Evolutionary conservation across 2,329 filamentous ascomycete species (phyloP).

Genomic region (Claviceps purpurea): DNA sequence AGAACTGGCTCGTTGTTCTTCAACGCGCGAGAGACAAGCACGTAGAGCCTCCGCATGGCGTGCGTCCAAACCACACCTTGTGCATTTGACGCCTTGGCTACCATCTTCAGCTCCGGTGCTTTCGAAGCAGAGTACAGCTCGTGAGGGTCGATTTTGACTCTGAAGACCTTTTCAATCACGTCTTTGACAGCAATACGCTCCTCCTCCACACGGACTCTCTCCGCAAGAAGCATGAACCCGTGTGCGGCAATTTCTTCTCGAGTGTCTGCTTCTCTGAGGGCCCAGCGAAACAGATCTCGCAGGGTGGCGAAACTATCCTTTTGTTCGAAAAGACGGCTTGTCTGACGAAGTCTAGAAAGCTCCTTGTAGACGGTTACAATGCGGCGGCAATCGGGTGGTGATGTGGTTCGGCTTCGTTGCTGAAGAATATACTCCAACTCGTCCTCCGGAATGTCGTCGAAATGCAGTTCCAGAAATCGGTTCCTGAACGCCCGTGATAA

Average conservation of each 20-base stretch:
- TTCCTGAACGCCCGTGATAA: constrained; percentile 93
- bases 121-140: constrained; percentile 54
- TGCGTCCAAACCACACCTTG: constrained; percentile 82
- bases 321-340: constrained; percentile 84
- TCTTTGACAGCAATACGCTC: constrained; percentile 74
- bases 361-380: constrained; percentile 94
- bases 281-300: constrained; percentile 93
- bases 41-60: constrained; percentile 83
- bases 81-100: constrained; percentile 31
- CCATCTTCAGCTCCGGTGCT: constrained; percentile 41
- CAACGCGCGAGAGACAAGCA: constrained; percentile 76
- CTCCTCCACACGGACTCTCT: constrained; percentile 82
- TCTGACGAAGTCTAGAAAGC: constrained; percentile 78
- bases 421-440: constrained; percentile 88
- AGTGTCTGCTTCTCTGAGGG: constrained; percentile 68
- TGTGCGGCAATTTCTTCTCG: constrained; percentile 81
- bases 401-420: constrained; percentile 70
- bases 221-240: constrained; percentile 91
- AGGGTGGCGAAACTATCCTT: constrained; percentile 96
- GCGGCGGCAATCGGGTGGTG: constrained; percentile 77
- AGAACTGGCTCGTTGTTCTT: constrained; percentile 87
- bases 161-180: constrained; percentile 84
- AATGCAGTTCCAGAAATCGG: constrained; percentile 90
- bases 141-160: constrained; percentile 63
- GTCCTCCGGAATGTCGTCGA: constrained; percentile 92